Base-by-base conservation (phyloP, 106 monocot genomes). In the Gastrodia elata region DNA sequence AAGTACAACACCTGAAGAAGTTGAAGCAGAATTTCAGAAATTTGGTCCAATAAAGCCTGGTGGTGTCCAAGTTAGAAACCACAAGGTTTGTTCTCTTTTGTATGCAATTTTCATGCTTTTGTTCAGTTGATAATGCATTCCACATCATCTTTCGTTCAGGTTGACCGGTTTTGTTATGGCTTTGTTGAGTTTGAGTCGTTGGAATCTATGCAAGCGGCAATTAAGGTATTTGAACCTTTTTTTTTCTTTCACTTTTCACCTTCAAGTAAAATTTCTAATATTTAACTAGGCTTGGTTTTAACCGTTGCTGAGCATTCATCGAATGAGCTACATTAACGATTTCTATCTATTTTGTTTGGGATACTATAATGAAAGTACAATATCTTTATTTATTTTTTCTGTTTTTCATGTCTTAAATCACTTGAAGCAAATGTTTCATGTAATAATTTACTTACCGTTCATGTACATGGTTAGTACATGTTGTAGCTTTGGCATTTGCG, bases 11-110 rank as follows among this genome's bases (percentile, higher is more conserved):
- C 68, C 81, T 38, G 76, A 80, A 68, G 73, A 83, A 55, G 77
- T 95, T 30, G 89, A 85, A 48, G 85, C 80, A 33, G 80, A 83
- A 59, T 84, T 91, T 71, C 85, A 77, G 82, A 91, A 84, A 77
- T 95, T 91, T 85, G 94, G 94, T 27, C 34, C 77, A 34, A 91
- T 95, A 71, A 89, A 81, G 46, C 82, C 83, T 76, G 83, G 80
- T 80, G 91, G 94, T 64, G 83, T 95, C 26, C 94, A 95, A 91
- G 91, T 95, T 68, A 87, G 87, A 87, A 89, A 81, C 81, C 82
- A 89, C 55, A 91, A 87, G 89, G 94, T 95, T 37, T n/a, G 79
- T 81, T 26, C n/a, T 0, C 18, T 43, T 10, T 37, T 73, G 7
- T 11, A 13, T 13, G 38, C 2, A 14, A 74, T 68, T 72, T 55